These are phyloP conservation scores for Russula brevipes DNA, from an alignment of 768 basidiomycete species.

Conservation along the genomic window DNA sequence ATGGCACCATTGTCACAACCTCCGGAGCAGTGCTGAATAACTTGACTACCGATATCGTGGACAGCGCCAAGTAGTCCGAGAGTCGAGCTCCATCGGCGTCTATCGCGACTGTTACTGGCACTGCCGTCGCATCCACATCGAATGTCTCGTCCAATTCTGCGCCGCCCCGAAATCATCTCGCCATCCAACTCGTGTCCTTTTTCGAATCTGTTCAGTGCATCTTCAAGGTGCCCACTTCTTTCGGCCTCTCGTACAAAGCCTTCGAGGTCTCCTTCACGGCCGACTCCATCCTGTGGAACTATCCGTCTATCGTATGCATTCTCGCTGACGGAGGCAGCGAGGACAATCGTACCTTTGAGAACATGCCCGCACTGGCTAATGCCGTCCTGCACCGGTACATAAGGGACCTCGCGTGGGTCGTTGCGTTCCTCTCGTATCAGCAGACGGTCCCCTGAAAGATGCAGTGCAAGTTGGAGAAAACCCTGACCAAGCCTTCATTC, in stretches of 20 bases:
- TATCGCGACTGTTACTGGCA: neutral
- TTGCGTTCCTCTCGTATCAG: constrained; percentile 57
- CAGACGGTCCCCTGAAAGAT: constrained; percentile 37
- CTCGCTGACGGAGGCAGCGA: neutral
- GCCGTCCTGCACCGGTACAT: constrained; percentile 13
- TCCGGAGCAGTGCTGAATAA: neutral
- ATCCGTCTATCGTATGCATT: neutral
- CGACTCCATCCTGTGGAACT: neutral
- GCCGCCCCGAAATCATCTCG: neutral
- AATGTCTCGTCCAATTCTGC: neutral
- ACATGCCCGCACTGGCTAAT: constrained; percentile 10
- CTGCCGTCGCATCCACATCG: neutral
- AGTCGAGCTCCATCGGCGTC: neutral
- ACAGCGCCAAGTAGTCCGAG: neutral
- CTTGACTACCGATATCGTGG: neutral
- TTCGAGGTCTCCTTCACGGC: constrained; percentile 16
- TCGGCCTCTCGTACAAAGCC: constrained; percentile 15
- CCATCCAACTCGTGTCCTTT: constrained; percentile 16
- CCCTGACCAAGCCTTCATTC: constrained; percentile 49
- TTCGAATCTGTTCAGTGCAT: constrained; percentile 10
- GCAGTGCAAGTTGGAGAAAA: constrained; percentile 37
- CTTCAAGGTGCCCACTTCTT: constrained; percentile 10
- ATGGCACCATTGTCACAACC: constrained; percentile 10
- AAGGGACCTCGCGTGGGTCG: constrained; percentile 29
- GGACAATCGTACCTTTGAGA: neutral